These are phyloP conservation scores for Boechera divaricarpa DNA, from an alignment of 345 rosid genomes.

Conservation along the genomic window DNA sequence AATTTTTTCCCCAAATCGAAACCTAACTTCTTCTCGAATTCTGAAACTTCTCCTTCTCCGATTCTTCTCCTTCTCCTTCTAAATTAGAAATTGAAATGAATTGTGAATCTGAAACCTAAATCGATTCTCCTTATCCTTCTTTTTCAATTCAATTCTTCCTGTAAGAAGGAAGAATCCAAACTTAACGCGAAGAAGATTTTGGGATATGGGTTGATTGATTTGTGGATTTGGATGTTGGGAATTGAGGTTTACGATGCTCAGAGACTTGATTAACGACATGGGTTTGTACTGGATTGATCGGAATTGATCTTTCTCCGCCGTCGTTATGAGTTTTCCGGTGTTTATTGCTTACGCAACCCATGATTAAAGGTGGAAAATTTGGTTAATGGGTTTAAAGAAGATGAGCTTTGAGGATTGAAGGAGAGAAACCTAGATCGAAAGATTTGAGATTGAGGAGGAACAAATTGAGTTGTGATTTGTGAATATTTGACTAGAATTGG, in stretches of 20 bases:
- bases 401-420: constrained; percentile 2
- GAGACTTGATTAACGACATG: constrained; percentile 40
- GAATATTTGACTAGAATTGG: constrained; percentile 24
- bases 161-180: too few relatives aligned
- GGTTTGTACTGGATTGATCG: constrained; percentile 40
- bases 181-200: too few relatives aligned
- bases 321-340: constrained; percentile 38
- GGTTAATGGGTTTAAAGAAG: neutral
- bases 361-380: constrained; percentile 4
- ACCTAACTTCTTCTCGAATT: too few relatives aligned
- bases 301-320: constrained; percentile 38
- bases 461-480: constrained; percentile 16
- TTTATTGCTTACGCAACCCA: constrained; percentile 73
- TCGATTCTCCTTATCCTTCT: too few relatives aligned
- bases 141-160: too few relatives aligned
- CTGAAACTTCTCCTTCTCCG: too few relatives aligned
- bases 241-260: constrained; percentile 37
- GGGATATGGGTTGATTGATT: constrained; percentile 16
- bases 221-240: constrained; percentile 34
- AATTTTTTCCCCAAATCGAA: too few relatives aligned
- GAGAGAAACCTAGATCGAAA: constrained; percentile 1
- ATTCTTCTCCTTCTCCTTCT: too few relatives aligned
- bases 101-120: too few relatives aligned
- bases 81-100: too few relatives aligned
- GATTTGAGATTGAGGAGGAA: neutral